Evolutionary conservation across 495 filamentous ascomycete genomes (phyloP).

Genomic region (Tuber brumale): DNA sequence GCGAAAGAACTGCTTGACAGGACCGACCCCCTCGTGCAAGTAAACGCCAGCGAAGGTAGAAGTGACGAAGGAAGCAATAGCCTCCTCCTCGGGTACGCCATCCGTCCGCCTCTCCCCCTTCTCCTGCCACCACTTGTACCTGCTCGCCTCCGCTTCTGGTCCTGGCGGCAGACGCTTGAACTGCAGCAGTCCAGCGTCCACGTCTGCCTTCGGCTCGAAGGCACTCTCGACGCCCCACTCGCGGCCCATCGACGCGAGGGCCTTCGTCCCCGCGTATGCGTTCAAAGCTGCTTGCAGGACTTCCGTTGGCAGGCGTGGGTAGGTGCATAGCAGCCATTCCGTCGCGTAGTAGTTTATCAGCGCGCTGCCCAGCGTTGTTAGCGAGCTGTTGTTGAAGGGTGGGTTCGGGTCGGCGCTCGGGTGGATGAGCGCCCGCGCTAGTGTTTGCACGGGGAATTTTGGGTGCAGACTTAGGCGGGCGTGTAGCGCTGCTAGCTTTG

Average conservation of each 20-base stretch:
- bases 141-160: constrained; percentile 6
- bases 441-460: constrained; percentile 73
- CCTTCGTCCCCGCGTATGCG: constrained; percentile 67
- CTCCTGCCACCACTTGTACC: neutral
- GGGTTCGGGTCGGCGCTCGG: constrained; percentile 68
- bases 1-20: constrained; percentile 71
- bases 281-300: constrained; percentile 77
- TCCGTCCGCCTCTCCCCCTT: neutral
- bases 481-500: constrained; percentile 90
- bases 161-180: constrained; percentile 60
- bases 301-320: constrained; percentile 77
- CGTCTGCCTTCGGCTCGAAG: constrained; percentile 75
- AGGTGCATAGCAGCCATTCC: constrained; percentile 78
- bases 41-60: constrained; percentile 79
- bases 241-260: constrained; percentile 60
- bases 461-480: constrained; percentile 77
- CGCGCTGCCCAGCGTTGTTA: constrained; percentile 72
- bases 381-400: constrained; percentile 71
- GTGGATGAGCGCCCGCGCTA: constrained; percentile 81
- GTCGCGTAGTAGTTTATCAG: constrained; percentile 78
- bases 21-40: constrained; percentile 61
- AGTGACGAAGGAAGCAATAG: constrained; percentile 63
- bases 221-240: constrained; percentile 90
- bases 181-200: constrained; percentile 89
- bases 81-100: constrained; percentile 32